phyloP scores from a whole-genome alignment of 2,329 filamentous ascomycete genomes.

The Cadophora malorum region DNA sequence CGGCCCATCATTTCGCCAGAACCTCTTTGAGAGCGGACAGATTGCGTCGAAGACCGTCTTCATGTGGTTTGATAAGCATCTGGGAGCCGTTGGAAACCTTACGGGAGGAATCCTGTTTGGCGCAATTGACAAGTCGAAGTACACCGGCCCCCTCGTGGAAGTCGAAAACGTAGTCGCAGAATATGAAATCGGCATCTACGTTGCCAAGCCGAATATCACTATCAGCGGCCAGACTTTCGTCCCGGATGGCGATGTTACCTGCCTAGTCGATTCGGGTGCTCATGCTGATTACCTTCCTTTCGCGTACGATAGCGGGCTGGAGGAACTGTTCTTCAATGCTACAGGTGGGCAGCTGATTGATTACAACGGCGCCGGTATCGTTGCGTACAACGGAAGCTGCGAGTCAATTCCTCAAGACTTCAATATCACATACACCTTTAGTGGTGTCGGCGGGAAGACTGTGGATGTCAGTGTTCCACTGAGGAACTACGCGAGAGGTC shows the following conservation, averaged over 20 bases:
- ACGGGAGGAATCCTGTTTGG: conserved; percentile 46
- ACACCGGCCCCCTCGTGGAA: conserved; percentile 44
- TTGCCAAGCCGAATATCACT: conserved; percentile 37
- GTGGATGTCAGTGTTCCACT: conserved; percentile 45
- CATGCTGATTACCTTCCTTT: conserved; percentile 41
- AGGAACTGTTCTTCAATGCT: conserved; percentile 34
- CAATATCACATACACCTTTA: conserved; percentile 42
- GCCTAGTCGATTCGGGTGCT: conserved; percentile 46
- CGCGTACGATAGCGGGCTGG: conserved; percentile 13
- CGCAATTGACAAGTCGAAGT: conserved; percentile 47
- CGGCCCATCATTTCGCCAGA: conserved; percentile 45
- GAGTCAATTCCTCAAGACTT: conserved; percentile 42
- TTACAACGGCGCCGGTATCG: conserved; percentile 23
- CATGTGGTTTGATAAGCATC: conserved; percentile 47
- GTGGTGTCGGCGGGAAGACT: conserved; percentile 35
- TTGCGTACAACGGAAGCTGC: conserved; percentile 43
- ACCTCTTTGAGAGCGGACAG: conserved; percentile 42
- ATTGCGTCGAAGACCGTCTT: conserved; percentile 43
- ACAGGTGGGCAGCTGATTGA: conserved; percentile 21
- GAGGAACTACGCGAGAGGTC: conserved; percentile 44
- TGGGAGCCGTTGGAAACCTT: conserved; percentile 36
- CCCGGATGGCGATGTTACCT: conserved; percentile 29
- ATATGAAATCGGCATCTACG: conserved; percentile 35
- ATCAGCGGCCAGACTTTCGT: conserved; percentile 36
- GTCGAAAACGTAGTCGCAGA: conserved; percentile 32